phyloP scores from a whole-genome alignment of 352 stramenopile species.

The Phytophthora palmivora region DNA sequence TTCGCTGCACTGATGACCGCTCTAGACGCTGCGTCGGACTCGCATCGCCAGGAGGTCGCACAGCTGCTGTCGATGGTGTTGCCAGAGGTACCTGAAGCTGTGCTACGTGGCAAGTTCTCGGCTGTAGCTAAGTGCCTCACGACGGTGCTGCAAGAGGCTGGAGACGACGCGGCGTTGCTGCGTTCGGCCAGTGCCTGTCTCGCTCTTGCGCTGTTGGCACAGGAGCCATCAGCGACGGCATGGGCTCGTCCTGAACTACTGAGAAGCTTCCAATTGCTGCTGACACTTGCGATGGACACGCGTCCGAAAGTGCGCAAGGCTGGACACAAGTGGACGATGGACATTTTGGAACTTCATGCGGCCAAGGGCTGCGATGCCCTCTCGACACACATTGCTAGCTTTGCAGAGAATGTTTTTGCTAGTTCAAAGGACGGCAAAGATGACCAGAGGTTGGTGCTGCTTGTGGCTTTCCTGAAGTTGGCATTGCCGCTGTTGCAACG shows the following conservation, averaged over 20 bases:
- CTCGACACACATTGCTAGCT: constrained; percentile 89
- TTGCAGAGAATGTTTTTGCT: constrained; percentile 84
- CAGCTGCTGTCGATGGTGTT: constrained; percentile 82
- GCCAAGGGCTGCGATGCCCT: constrained; percentile 77
- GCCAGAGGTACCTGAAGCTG: constrained; percentile 70
- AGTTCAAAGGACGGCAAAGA: constrained; percentile 64
- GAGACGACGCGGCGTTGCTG: constrained; percentile 66
- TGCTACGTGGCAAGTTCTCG: constrained; percentile 83
- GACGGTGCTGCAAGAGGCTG: constrained; percentile 73
- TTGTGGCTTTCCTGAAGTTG: constrained; percentile 84
- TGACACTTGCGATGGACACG: constrained; percentile 78
- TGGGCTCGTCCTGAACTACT: constrained; percentile 79
- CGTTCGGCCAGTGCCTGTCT: constrained; percentile 74
- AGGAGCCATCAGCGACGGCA: constrained; percentile 66
- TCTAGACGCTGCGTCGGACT: constrained; percentile 72
- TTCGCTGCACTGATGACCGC: constrained; percentile 90
- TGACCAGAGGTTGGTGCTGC: constrained; percentile 73
- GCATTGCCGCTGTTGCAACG: constrained; percentile 80
- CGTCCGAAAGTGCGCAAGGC: constrained; percentile 88
- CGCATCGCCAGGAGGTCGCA: constrained; percentile 81
- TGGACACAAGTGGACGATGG: constrained; percentile 75
- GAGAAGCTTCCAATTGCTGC: constrained; percentile 79
- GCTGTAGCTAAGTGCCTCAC: constrained; percentile 75
- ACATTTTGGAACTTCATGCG: constrained; percentile 77
- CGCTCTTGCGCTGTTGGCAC: constrained; percentile 65